A percentile compares a stretch with the other conserved stretches of the same genome.
phyloP scores from a whole-genome alignment of 2,329 filamentous ascomycete genomes.

The Pseudogymnoascus sp. region DNA sequence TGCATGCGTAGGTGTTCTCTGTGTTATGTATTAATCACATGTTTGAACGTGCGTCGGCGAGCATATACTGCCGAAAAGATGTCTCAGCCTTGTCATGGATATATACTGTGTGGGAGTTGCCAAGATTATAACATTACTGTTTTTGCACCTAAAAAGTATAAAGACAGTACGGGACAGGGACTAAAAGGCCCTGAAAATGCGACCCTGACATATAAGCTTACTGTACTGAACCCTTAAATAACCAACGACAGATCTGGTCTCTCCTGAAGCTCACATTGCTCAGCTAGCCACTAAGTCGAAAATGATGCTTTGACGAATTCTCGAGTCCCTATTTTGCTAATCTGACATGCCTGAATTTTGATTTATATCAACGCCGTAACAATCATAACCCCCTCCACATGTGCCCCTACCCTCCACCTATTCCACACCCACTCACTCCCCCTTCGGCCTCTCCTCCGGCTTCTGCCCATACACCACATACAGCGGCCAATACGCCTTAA shows the following conservation, averaged over 20 bases:
- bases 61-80: background rate
- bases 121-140: background rate
- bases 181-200: background rate
- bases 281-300: background rate
- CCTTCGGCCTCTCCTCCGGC: conserved; percentile 5
- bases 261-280: background rate
- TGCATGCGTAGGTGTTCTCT: background rate
- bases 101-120: background rate
- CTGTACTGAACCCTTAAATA: background rate
- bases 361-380: background rate
- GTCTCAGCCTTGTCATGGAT: background rate
- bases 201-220: background rate
- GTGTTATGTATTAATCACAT: background rate
- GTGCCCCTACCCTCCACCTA: background rate
- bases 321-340: background rate
- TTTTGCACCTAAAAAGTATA: background rate
- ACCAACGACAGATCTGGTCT: background rate
- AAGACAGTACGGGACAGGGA: background rate
- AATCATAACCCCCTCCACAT: background rate
- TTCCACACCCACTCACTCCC: background rate
- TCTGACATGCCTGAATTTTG: background rate
- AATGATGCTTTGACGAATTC: background rate
- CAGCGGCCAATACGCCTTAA: conserved; percentile 14
- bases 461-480: conserved; percentile 16
- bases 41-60: background rate